Evolutionary conservation across 495 filamentous ascomycete genomes (phyloP), one percentile per base, ranked within the genome.

Genomic region (Immersiella caudata): DNA sequence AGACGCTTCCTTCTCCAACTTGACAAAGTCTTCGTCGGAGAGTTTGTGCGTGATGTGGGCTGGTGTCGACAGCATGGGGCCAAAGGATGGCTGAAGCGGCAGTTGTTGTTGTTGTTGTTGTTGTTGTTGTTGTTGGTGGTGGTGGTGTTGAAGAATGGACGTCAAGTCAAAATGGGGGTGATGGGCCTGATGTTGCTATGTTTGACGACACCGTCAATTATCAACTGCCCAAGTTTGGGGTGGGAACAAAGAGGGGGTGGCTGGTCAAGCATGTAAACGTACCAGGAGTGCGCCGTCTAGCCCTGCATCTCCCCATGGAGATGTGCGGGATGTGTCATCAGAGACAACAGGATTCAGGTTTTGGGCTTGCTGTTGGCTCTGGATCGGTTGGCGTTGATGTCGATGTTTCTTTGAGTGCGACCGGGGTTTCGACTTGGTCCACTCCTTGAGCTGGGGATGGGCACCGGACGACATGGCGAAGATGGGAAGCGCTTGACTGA

Each of bases 391-490:
- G 2, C 16, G 40, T 46, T 55, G 52, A 11, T 55, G 20, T 2
- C 52, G 52, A 26, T 26, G 9, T 59, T 59, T 33, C 56, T 59
- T 59, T 59, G 56, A 33, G 8, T 33, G 22, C 3, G 52, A 20
- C 52, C 52, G 20, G 52, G 52, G 20, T 46, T 46, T 46, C 40
- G 40, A 55, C 14, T 11, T 55, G 21, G 52, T 22, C 20, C 9
- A 55, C 52, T n/a, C 24, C 7, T 55, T 55, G 52, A 18, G n/a
- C 21, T 22, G 6, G 52, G 20, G 20, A 1, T 14, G 7, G 52
- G 49, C 26, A 1, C 16, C 16, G 2, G 40, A 46, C 40, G 40
- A 12, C 40, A 46, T 46, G 9, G 40, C 29, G 29, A 33, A n/a
- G n/a, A n/a, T 36, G 33, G 6, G 33, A 6, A 36, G 40, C 11